Evolutionary conservation across 495 filamentous ascomycete species (phyloP).

Genomic region (Penicillium arizonense): DNA sequence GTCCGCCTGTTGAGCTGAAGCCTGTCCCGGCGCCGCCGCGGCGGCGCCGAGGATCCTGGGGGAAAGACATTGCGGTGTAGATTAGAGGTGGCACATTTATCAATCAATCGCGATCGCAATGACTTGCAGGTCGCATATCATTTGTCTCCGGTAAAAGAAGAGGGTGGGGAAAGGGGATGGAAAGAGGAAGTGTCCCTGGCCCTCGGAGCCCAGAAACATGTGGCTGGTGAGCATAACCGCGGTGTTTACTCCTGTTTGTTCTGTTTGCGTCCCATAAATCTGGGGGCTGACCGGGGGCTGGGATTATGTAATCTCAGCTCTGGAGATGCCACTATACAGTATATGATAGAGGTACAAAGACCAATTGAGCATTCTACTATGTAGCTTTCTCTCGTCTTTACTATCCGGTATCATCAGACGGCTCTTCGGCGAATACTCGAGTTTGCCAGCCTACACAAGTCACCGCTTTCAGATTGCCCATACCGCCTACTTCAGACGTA

Average conservation of each 20-base stretch:
- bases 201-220: conserved; percentile 42
- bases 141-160: conserved; percentile 15
- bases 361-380: no score
- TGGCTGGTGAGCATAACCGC: conserved; percentile 44
- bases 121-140: conserved; percentile 38
- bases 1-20: conserved; percentile 55
- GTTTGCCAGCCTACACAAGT: no score
- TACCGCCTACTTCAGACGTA: no score
- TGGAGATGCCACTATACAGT: no score
- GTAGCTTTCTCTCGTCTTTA: no score
- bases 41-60: conserved; percentile 61
- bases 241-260: conserved; percentile 12
- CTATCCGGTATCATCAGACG: no score
- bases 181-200: conserved; percentile 29
- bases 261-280: conserved; percentile 9
- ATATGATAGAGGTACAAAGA: no score
- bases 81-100: conserved; percentile 33
- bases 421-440: no score
- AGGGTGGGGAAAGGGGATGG: conserved; percentile 24
- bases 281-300: conserved; percentile 3
- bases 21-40: conserved; percentile 53
- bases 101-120: conserved; percentile 29
- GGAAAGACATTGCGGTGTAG: conserved; percentile 65
- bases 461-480: no score
- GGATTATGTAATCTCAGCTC: no score